phyloP scores from a whole-genome alignment of 2,329 filamentous ascomycete genomes.

The Fusarium verrucosum region DNA sequence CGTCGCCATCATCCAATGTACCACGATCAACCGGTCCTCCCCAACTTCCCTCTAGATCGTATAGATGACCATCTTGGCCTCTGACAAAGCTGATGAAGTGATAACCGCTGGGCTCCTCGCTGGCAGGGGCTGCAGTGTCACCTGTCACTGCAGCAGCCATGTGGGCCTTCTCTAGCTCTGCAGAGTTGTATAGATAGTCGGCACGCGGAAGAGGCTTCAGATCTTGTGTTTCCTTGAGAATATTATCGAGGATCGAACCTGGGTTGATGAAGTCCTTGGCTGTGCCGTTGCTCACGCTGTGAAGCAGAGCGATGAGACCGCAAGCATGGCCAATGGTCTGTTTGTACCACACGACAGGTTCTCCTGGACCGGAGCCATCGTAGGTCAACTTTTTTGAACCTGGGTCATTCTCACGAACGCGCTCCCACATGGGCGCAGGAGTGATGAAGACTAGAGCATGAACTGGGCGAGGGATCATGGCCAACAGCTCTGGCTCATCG shows the following conservation, averaged over 20 bases:
- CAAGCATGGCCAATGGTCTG: slow-evolving; percentile 87
- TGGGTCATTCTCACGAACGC: slow-evolving; percentile 46
- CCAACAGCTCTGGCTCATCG: slow-evolving; percentile 78
- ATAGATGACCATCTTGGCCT: slow-evolving; percentile 69
- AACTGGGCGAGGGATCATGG: slow-evolving; percentile 75
- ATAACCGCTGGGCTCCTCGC: slow-evolving; percentile 70
- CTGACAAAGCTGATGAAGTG: slow-evolving; percentile 88
- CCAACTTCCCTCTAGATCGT: slow-evolving; percentile 81
- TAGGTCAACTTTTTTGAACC: slow-evolving; percentile 45
- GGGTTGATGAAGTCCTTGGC: slow-evolving; percentile 63
- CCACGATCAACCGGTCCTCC: slow-evolving; percentile 78
- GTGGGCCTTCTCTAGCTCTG: slow-evolving; percentile 77
- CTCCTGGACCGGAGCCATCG: slow-evolving; percentile 51
- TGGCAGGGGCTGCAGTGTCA: slow-evolving; percentile 70
- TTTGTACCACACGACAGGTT: slow-evolving; percentile 83
- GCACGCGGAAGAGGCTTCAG: slow-evolving; percentile 70
- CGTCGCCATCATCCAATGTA: slow-evolving; percentile 61
- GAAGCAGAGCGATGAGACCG: slow-evolving; percentile 80
- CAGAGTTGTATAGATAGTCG: slow-evolving; percentile 74
- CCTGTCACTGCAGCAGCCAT: slow-evolving; percentile 73
- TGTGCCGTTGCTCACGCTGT: slow-evolving; percentile 75
- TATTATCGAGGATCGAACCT: slow-evolving; percentile 63
- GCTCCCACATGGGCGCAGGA: slow-evolving; percentile 64
- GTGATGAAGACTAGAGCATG: slow-evolving; percentile 84
- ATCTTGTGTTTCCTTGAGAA: slow-evolving; percentile 69